These are phyloP conservation scores for Moricandia arvensis DNA, from an alignment of 345 rosid species.

Conservation along the genomic window DNA sequence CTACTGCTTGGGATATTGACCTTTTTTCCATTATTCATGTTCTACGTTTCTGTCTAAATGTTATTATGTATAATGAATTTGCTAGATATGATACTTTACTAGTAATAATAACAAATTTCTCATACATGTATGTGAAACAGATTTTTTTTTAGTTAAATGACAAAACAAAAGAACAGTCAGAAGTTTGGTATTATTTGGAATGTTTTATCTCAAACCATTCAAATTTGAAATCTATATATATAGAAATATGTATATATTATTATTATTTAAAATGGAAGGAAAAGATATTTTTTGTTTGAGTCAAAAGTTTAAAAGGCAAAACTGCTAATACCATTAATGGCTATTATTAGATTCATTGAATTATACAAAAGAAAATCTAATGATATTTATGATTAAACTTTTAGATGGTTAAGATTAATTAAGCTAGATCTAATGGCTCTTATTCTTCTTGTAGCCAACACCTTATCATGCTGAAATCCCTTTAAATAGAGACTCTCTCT, in stretches of 20 bases:
- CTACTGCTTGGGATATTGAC: no score
- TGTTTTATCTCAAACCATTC: no score
- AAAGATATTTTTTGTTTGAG: no score
- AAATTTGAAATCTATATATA: no score
- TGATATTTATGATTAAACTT: neutral
- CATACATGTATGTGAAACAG: neutral
- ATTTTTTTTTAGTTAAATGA: neutral
- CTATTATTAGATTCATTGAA: neutral
- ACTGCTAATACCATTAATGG: neutral
- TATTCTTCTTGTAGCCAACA: neutral
- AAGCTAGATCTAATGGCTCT: neutral
- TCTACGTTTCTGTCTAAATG: neutral
- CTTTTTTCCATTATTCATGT: no score
- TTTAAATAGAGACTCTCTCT: neutral
- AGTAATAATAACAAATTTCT: neutral
- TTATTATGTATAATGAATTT: neutral
- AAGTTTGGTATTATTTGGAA: neutral
- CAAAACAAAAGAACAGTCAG: neutral
- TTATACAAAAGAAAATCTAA: neutral
- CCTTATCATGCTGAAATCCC: neutral
- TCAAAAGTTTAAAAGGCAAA: no score
- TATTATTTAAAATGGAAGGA: no score
- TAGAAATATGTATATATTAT: no score
- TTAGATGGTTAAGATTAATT: neutral
- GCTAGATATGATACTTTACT: neutral